Base-by-base conservation (phyloP, 768 basidiomycete species). In the Fomitopsis serialis region DNA sequence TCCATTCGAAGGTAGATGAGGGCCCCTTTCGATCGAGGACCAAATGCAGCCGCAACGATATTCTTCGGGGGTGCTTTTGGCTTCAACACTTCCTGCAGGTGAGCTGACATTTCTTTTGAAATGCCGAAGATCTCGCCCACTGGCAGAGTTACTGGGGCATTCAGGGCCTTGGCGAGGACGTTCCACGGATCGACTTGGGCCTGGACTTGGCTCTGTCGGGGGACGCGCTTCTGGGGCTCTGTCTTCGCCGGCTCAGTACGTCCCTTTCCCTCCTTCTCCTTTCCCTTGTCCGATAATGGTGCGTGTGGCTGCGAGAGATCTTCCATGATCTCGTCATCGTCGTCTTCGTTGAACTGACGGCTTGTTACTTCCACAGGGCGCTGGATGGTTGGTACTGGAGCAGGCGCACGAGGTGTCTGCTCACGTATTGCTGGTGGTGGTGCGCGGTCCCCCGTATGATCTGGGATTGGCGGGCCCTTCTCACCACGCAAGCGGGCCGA, bases 31-130 rank as follows among this genome's bases (percentile, higher is more conserved):
- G n/a, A n/a, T n/a, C n/a, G n/a, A n/a, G n/a, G n/a, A n/a, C n/a
- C n/a, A n/a, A n/a, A 50, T 17, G 27, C 54, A 50, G 44, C 51
- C 44, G 6, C 45, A 36, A 34, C 50, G 7, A 24, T 34, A 22
- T 45, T 48, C 29, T 47, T 21, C 3, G 46, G 24, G 0, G 48
- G 29, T 21, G 34, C 44, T 46, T 55, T 53, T 12, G 37, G 48
- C 40, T 53, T 54, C 24, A 56, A 36, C 3, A 51, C 48, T 11
- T 51, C 55, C 27, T 42, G 36, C 12, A 52, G 11, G 21, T 48
- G 44, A 1, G 45, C n/a, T 25, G 54, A 29, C 45, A 58, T 24
- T 13, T 55, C 54, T 45, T 53, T 55, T 7, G 51, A 58, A 19
- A 47, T 32, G 6, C 37, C 40, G 3, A 55, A 32, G 1, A 53